Evolutionary conservation across 139 green algal species (phyloP), one percentile per base, ranked within the genome.

Genomic region (Chlamydomonas schloesseri): DNA sequence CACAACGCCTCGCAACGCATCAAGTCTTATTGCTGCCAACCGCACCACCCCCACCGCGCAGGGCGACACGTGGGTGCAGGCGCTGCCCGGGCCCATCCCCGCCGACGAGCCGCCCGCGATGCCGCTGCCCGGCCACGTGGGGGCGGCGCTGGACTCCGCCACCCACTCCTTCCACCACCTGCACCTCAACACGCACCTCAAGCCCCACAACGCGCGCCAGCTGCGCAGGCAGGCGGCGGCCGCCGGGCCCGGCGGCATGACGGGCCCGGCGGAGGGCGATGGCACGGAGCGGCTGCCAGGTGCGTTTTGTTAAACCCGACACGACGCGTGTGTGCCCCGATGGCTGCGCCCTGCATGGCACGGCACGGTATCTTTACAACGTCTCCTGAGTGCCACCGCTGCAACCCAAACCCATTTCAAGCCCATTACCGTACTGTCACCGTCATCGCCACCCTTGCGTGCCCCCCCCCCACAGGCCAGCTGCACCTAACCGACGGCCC

Each of bases 81-180:
- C 80, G 33, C 67, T 86, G n/a, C 80, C 80, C 6, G 80, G 80
- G 2, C 20, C 64, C 24, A 58, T 86, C 14, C 33, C 80, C 33
- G 3, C 80, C 29, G 24, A 78, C 33, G 68, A 69, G 67, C 28
- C 31, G 24, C 67, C 80, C 67, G 47, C 67, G 1, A 11, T 31
- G 26, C 80, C 67, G 26, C 67, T 86, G 50, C 80, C 80, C 36
- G 31, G 46, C 29, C 33, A 62, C 80, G 47, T 86, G 8, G 68
- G 57, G 37, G 17, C 67, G 57, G 71, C 81, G 36, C 81, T 87
- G 50, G 81, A 87, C 70, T 72, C 78, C 24, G 71, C 46, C 64
- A 84, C 58, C 47, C 83, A 81, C 70, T 84, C 67, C 47, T 86
- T 86, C 80, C 80, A 86, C 67, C 68, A 78, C 68, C 80, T 86